These are phyloP conservation scores for Lithohypha guttulata DNA, from an alignment of 2,329 filamentous ascomycete species.

Conservation along the genomic window DNA sequence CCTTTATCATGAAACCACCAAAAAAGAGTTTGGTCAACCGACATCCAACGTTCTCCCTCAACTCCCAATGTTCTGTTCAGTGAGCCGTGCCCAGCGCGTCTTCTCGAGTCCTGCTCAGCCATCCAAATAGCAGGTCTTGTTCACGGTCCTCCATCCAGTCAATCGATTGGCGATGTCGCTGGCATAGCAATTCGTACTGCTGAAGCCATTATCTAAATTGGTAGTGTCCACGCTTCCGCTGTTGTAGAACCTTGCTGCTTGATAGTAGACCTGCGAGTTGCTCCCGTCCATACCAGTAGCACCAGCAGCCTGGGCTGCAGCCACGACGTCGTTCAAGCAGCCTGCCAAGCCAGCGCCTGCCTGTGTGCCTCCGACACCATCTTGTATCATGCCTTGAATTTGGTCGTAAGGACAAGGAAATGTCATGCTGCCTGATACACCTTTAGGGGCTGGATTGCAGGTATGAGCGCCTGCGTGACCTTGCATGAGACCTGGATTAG, in stretches of 20 bases:
- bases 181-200: constrained; percentile 14
- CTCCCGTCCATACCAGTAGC: constrained; percentile 2
- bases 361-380: constrained; percentile 15
- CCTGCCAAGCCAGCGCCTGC: constrained; percentile 13
- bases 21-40: too few relatives aligned
- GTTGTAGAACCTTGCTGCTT: constrained; percentile 15
- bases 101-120: not conserved
- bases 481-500: constrained; percentile 36
- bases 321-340: constrained; percentile 6
- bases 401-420: constrained; percentile 12
- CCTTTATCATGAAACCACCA: too few relatives aligned
- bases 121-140: not conserved
- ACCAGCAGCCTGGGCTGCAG: not conserved
- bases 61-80: not conserved
- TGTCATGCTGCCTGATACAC: constrained; percentile 7
- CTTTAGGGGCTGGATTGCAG: constrained; percentile 26
- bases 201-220: constrained; percentile 13
- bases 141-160: constrained; percentile 11
- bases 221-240: constrained; percentile 13
- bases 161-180: constrained; percentile 17
- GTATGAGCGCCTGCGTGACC: constrained; percentile 28
- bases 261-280: constrained; percentile 13
- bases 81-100: not conserved
- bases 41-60: not conserved
- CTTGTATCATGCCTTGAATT: constrained; percentile 18